Evolutionary conservation across 371 early-diverging fungal species (phyloP).

Genomic region (Apophysomyces ossiformis): DNA sequence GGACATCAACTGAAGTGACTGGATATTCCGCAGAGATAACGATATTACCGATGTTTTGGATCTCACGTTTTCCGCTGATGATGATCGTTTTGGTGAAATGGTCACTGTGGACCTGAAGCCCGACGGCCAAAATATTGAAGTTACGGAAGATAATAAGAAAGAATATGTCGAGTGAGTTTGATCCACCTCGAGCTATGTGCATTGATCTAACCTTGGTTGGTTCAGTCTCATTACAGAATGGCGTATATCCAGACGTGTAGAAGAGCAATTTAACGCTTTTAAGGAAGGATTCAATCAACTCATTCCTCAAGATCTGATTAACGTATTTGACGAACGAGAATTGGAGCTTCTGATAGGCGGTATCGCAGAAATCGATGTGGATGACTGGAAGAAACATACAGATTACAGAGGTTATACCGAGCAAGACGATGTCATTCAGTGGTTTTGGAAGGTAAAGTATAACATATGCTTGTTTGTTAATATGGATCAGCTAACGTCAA

Average conservation of each 20-base stretch:
- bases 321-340: slow-evolving; percentile 98
- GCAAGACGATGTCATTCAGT: slow-evolving; percentile 92
- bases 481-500: not conserved
- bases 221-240: slow-evolving; percentile 78
- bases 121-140: slow-evolving; percentile 89
- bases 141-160: slow-evolving; percentile 96
- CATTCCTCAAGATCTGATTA: slow-evolving; percentile 90
- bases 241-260: slow-evolving; percentile 85
- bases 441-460: slow-evolving; percentile 92
- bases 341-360: slow-evolving; percentile 98
- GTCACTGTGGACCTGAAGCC: slow-evolving; percentile 90
- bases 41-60: slow-evolving; percentile 89
- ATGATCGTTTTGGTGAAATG: slow-evolving; percentile 91
- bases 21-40: slow-evolving; percentile 67
- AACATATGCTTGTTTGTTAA: not conserved
- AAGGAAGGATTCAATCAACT: slow-evolving; percentile 95
- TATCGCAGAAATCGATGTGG: slow-evolving; percentile 97
- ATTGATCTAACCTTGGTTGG: slow-evolving; percentile 6
- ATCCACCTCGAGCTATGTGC: not conserved
- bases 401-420: slow-evolving; percentile 97
- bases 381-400: slow-evolving; percentile 99
- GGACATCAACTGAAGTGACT: not conserved
- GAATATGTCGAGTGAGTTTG: slow-evolving; percentile 87
- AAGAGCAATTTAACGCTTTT: slow-evolving; percentile 95
- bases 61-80: slow-evolving; percentile 90